phyloP scores from a whole-genome alignment of 1,284 basidiomycete species.

The Pseudozyma thailandica region DNA sequence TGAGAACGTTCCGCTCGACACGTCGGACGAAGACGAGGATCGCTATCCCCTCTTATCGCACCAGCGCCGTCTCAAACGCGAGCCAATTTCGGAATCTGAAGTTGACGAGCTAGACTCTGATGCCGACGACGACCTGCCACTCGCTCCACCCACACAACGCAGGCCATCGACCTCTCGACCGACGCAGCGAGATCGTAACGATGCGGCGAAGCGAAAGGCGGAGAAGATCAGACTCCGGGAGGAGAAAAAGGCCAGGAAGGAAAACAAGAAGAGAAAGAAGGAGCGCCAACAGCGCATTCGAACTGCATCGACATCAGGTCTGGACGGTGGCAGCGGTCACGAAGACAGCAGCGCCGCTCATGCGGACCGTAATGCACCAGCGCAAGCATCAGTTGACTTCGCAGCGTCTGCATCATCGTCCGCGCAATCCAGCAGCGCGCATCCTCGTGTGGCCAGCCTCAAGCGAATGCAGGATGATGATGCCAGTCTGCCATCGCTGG shows the following conservation, averaged over 20 bases:
- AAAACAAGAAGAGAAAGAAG: not conserved
- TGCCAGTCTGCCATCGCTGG: conserved; percentile 8
- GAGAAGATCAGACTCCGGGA: not conserved
- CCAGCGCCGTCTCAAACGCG: not conserved
- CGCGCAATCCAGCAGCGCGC: not conserved
- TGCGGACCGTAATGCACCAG: not conserved
- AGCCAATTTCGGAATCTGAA: not conserved
- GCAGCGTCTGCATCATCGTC: not conserved
- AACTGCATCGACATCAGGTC: too few relatives aligned
- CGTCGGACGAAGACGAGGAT: not conserved
- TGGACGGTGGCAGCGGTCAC: too few relatives aligned
- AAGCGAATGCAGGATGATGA: conserved; percentile 7
- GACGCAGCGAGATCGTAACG: not conserved
- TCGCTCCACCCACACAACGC: not conserved
- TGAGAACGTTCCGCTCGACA: not conserved
- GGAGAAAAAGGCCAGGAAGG: not conserved
- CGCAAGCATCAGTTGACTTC: not conserved
- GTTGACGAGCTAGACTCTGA: not conserved
- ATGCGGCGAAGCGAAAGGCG: not conserved
- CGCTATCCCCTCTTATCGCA: not conserved
- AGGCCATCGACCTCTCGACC: not conserved
- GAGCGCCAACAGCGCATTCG: too few relatives aligned
- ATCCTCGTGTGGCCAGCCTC: too few relatives aligned
- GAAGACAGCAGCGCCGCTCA: too few relatives aligned
- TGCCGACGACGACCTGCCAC: not conserved